These are phyloP conservation scores for Paraleonurus japonicus DNA, from an alignment of 257 asterid genomes.

Conservation along the genomic window DNA sequence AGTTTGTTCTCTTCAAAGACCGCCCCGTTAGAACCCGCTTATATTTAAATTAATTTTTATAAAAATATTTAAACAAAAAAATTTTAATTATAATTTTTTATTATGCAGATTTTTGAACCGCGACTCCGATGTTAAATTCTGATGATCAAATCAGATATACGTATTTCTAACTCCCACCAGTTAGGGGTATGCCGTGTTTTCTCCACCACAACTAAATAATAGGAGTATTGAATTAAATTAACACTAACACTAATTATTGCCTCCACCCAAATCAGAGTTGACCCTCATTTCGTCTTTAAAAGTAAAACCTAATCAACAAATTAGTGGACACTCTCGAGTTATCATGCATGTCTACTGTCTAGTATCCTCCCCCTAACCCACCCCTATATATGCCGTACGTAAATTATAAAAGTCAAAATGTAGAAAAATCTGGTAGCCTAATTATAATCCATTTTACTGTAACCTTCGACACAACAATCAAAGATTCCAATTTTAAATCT, in stretches of 20 bases:
- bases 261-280: conserved; percentile 16
- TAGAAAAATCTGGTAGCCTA: not conserved
- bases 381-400: not conserved
- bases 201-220: conserved; percentile 21
- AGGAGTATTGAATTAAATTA: not conserved
- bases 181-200: conserved; percentile 22
- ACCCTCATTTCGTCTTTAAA: conserved; percentile 11
- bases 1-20: no score
- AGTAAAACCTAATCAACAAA: conserved; percentile 17
- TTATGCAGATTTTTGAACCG: no score
- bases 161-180: not conserved
- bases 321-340: conserved; percentile 17
- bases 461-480: not conserved
- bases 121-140: no score
- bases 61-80: no score
- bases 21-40: no score
- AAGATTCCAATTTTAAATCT: not conserved
- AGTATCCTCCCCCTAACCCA: not conserved
- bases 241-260: not conserved
- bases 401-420: conserved; percentile 1
- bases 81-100: no score
- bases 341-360: not conserved
- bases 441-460: not conserved
- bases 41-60: no score
- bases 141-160: not conserved